Percentiles rank a stretch among this genome's conserved stretches.
These are phyloP conservation scores for Magnusiomyces ingens DNA, from an alignment of 1,139 yeast species.

Conservation along the genomic window DNA sequence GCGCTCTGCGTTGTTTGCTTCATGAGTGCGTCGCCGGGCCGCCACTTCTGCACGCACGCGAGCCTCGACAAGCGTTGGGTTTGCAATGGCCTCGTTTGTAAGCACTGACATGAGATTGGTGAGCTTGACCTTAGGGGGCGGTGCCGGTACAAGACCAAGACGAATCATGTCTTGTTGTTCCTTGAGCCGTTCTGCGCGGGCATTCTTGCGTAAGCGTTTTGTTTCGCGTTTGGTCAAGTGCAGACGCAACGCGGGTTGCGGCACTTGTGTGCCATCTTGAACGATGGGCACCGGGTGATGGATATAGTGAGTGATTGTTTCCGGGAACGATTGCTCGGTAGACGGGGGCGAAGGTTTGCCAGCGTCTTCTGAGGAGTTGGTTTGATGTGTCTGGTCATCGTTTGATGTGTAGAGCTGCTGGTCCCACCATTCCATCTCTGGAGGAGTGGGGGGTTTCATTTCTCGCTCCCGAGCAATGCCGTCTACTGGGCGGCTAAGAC, in stretches of 20 bases:
- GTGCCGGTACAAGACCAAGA: slow-evolving; percentile 80
- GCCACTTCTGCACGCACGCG: slow-evolving; percentile 64
- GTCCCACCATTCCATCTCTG: slow-evolving; percentile 82
- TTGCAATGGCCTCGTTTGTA: slow-evolving; percentile 80
- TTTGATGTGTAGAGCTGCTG: slow-evolving; percentile 34
- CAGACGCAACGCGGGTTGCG: slow-evolving; percentile 38
- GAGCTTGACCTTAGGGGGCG: slow-evolving; percentile 80
- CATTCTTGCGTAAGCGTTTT: slow-evolving; percentile 67
- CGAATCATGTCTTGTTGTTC: slow-evolving; percentile 72
- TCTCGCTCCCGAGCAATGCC: slow-evolving; percentile 45
- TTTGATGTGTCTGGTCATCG: background rate
- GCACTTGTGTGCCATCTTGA: slow-evolving; percentile 50
- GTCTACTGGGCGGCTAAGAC: slow-evolving; percentile 35
- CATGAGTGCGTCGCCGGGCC: slow-evolving; percentile 55
- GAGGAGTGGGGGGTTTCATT: slow-evolving; percentile 46
- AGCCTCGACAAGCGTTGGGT: slow-evolving; percentile 83
- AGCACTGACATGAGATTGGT: slow-evolving; percentile 78
- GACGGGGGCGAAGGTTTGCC: slow-evolving; percentile 28
- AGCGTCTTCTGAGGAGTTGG: slow-evolving; percentile 24
- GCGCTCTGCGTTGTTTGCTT: slow-evolving; percentile 53
- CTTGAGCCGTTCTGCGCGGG: slow-evolving; percentile 55
- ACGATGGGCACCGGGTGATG: slow-evolving; percentile 74
- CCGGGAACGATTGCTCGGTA: slow-evolving; percentile 17
- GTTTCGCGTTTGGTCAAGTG: slow-evolving; percentile 71
- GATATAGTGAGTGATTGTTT: slow-evolving; percentile 48